These are phyloP conservation scores for Leccinum arenicola DNA, from an alignment of 768 basidiomycete genomes.

Conservation along the genomic window DNA sequence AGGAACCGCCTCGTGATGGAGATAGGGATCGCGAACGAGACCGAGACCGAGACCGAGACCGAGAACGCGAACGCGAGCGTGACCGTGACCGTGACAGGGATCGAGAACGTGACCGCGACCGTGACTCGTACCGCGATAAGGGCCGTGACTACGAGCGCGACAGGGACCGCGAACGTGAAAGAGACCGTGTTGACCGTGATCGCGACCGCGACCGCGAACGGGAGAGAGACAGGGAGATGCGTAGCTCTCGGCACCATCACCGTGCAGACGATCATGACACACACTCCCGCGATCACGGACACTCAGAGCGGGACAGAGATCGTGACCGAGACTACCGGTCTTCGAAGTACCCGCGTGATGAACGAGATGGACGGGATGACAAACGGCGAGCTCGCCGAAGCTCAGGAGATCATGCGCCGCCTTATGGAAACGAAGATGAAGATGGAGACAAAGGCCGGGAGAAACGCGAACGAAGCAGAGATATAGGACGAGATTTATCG, in stretches of 20 bases:
- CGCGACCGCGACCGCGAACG: constrained; percentile 40
- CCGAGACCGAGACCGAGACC: constrained; percentile 27
- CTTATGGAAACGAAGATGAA: constrained; percentile 41
- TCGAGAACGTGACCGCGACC: constrained; percentile 20
- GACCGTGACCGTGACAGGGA: constrained; percentile 32
- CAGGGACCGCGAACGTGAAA: constrained; percentile 40
- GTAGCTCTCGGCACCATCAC: constrained; percentile 33
- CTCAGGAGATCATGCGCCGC: constrained; percentile 39
- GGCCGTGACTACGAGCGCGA: constrained; percentile 39
- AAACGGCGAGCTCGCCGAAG: constrained; percentile 42
- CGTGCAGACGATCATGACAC: constrained; percentile 34
- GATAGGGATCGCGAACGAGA: constrained; percentile 47
- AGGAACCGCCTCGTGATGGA: constrained; percentile 59
- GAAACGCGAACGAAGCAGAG: constrained; percentile 49
- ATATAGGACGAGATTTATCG: constrained; percentile 32
- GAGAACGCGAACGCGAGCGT: constrained; percentile 15
- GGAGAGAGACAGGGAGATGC: constrained; percentile 42
- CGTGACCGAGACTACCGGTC: constrained; percentile 41
- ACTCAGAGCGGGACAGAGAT: constrained; percentile 35
- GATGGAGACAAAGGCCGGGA: constrained; percentile 27
- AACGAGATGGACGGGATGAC: constrained; percentile 54
- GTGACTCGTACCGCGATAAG: constrained; percentile 29
- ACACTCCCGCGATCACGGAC: constrained; percentile 34
- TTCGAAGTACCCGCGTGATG: constrained; percentile 51
- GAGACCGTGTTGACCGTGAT: constrained; percentile 41